phyloP scores from a whole-genome alignment of 495 filamentous ascomycete species.

The Hypoxylon rickii region DNA sequence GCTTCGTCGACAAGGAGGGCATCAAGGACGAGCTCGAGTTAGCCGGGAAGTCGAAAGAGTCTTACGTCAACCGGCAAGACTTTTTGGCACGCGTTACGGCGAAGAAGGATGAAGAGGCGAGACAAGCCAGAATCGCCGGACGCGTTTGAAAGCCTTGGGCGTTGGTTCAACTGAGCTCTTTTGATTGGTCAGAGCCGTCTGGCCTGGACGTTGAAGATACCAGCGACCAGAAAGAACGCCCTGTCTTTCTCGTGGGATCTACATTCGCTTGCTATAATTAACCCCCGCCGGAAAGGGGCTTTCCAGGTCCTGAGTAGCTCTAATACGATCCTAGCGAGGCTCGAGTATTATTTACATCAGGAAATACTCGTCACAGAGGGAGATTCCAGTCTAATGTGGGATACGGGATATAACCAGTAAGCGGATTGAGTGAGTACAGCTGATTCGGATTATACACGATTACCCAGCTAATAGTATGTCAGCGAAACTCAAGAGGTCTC shows the following conservation, averaged over 20 bases:
- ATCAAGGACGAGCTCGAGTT: conserved; percentile 87
- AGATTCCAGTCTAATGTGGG: too few relatives aligned
- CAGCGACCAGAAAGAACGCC: too few relatives aligned
- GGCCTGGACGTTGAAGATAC: too few relatives aligned
- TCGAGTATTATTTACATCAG: too few relatives aligned
- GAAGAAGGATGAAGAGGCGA: conserved; percentile 74
- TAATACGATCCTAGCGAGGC: too few relatives aligned
- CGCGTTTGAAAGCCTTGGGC: conserved; percentile 35
- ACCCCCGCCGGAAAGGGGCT: too few relatives aligned
- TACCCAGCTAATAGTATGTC: not conserved
- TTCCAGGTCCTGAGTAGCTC: too few relatives aligned
- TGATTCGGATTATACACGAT: too few relatives aligned
- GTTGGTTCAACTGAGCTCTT: not conserved
- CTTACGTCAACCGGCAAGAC: conserved; percentile 81
- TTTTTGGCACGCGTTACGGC: conserved; percentile 84
- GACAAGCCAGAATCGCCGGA: conserved; percentile 62
- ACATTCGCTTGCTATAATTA: too few relatives aligned
- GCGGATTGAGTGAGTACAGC: too few relatives aligned
- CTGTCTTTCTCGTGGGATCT: too few relatives aligned
- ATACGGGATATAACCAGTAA: too few relatives aligned
- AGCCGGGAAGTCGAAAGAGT: conserved; percentile 81
- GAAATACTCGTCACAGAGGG: not conserved
- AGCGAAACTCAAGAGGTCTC: not conserved
- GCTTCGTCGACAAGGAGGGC: conserved; percentile 88
- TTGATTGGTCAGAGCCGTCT: not conserved